Evolutionary conservation across 108 stramenopile species (phyloP).

Genomic region (Nannochloropsis granulata): DNA sequence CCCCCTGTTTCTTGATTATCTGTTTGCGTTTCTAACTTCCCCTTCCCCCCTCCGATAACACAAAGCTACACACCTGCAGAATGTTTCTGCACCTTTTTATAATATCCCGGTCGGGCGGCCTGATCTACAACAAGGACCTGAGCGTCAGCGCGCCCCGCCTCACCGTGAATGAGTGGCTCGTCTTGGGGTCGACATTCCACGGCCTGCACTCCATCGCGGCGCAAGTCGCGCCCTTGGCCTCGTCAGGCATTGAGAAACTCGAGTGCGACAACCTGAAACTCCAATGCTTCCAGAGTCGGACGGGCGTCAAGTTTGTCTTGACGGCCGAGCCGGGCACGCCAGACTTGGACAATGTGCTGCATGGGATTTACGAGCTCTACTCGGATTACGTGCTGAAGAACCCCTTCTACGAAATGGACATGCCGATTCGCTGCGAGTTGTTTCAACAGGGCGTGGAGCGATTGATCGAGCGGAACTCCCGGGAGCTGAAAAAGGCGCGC

Average conservation of each 20-base stretch:
- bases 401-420: slow-evolving; percentile 49
- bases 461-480: slow-evolving; percentile 21
- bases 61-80: no score
- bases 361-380: slow-evolving; percentile 41
- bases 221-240: slow-evolving; percentile 43
- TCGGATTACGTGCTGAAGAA: slow-evolving; percentile 52
- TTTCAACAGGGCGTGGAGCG: slow-evolving; percentile 37
- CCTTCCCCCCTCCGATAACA: no score
- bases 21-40: no score
- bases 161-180: slow-evolving; percentile 41
- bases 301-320: slow-evolving; percentile 44
- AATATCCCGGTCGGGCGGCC: slow-evolving; percentile 45
- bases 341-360: slow-evolving; percentile 36
- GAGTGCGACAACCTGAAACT: slow-evolving; percentile 43
- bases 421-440: slow-evolving; percentile 47
- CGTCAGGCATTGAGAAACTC: slow-evolving; percentile 43
- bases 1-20: no score
- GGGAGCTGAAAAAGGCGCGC: not conserved
- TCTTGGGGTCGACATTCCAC: slow-evolving; percentile 47
- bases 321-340: slow-evolving; percentile 39
- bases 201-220: slow-evolving; percentile 48
- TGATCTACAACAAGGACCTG: slow-evolving; percentile 43
- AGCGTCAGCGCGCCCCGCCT: slow-evolving; percentile 33
- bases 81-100: slow-evolving; percentile 43
- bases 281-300: slow-evolving; percentile 35